phyloP scores from a whole-genome alignment of 805 yeast genomes.

The Metschnikowia reukaufii region DNA sequence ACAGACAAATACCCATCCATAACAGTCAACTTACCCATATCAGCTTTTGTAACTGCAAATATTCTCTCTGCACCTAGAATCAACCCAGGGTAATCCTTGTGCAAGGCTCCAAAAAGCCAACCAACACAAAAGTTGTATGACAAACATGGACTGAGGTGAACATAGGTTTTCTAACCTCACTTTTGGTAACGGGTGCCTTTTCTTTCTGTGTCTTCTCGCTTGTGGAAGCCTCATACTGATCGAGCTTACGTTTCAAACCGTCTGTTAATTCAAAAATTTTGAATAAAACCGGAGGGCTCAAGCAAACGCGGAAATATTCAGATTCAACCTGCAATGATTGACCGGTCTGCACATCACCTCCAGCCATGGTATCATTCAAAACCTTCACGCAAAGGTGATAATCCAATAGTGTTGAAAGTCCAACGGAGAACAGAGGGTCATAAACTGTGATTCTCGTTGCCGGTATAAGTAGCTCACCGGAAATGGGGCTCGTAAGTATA shows the following conservation, averaged over 20 bases:
- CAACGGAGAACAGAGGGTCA: constrained; percentile 39
- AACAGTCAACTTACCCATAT: constrained; percentile 65
- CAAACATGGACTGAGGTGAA: constrained; percentile 51
- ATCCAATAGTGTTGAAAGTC: constrained; percentile 45
- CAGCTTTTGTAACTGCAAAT: constrained; percentile 61
- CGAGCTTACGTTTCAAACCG: constrained; percentile 13
- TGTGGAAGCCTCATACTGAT: constrained; percentile 1
- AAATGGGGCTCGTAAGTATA: constrained; percentile 21
- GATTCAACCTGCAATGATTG: constrained; percentile 59
- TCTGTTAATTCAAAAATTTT: constrained; percentile 38
- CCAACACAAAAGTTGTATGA: constrained; percentile 73
- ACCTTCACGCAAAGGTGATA: constrained; percentile 46
- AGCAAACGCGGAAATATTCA: constrained; percentile 54
- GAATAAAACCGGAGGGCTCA: constrained; percentile 52
- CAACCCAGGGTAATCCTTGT: constrained; percentile 62
- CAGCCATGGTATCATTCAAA: constrained; percentile 30
- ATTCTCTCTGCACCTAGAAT: constrained; percentile 75
- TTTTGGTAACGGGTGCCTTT: neutral
- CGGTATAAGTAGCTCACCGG: constrained; percentile 44
- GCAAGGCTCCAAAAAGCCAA: constrained; percentile 61
- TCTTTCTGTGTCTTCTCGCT: neutral
- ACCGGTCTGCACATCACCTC: constrained; percentile 19
- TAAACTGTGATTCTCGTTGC: constrained; percentile 42
- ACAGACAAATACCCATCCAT: constrained; percentile 69
- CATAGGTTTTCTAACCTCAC: neutral